Base-by-base conservation (phyloP, 2,329 filamentous ascomycete species). In the Huntiella savannae region DNA sequence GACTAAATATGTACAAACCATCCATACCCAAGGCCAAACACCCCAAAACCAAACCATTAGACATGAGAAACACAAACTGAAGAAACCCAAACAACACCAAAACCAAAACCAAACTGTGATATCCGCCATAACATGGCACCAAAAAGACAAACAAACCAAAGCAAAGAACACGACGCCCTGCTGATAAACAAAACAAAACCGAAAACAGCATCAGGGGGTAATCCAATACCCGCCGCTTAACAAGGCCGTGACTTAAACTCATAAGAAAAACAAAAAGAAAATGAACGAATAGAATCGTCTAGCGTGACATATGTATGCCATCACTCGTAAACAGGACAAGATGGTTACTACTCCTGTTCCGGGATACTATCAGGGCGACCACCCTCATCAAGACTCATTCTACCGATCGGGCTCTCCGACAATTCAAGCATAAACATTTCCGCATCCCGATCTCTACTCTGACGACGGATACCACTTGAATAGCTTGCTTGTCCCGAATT, bases 331-430 rank as follows among this genome's bases (percentile, higher is more conserved):
- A 16, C 3, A 7, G 15, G 22, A 40, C 38, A 13, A 40, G 11
- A 11, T 10, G 11, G 13, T 39, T 33, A 28, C 28, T 33, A 28
- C 28, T 43, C 32, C 5, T 11, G 8, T 33, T 43, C 22, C 6
- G 40, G 40, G 8, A 43, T 43, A 35, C 35, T 45, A 12, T 17
- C 33, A 43, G 40, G 40, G 6, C 36, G 19, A 10, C 22, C 17
- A 13, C 59, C 61, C 51, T 77, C 74, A 52, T 79, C 75, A 5
- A 77, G 57, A 53, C 72, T 78, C 51, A 71, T 66, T 51, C 74
- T 64, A 4, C 44, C 39, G 69, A 68, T 47, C 69, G 67, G 13
- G 70, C 65, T 49, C 13, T 49, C 48, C 6, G 45, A 33, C 13
- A 49, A 36, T 11, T 49, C 48, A 39, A 49, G 36, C 33, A 35